phyloP scores from a whole-genome alignment of 2,329 filamentous ascomycete species.

The Colletotrichum karsti region DNA sequence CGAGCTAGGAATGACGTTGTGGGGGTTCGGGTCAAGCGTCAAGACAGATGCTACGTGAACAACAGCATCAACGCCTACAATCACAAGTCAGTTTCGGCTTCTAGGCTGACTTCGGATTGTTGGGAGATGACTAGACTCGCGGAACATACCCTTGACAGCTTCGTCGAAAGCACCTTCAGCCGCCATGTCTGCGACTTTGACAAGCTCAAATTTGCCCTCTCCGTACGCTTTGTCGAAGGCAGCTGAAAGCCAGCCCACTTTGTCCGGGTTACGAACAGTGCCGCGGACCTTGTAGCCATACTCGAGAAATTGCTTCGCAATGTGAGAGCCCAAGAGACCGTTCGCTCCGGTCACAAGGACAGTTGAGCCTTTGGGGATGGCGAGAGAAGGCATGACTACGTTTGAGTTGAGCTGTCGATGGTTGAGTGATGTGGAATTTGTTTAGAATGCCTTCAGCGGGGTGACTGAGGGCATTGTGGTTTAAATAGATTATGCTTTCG shows the following conservation, averaged over 20 bases:
- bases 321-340: conserved; percentile 53
- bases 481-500: too few species aligned
- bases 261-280: conserved; percentile 46
- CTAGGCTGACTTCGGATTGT: neutral
- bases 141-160: conserved; percentile 44
- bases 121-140: too few species aligned
- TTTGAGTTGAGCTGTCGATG: too few species aligned
- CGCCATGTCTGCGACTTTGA: conserved; percentile 47
- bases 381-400: neutral
- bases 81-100: neutral
- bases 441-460: too few species aligned
- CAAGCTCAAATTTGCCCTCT: conserved; percentile 43
- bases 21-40: conserved; percentile 47
- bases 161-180: conserved; percentile 46
- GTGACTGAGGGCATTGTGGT: too few species aligned
- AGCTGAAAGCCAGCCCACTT: conserved; percentile 44
- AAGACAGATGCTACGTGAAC: conserved; percentile 53
- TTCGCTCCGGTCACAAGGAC: conserved; percentile 56
- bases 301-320: conserved; percentile 48
- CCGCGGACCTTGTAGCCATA: conserved; percentile 53
- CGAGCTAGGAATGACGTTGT: conserved; percentile 49
- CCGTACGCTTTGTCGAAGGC: conserved; percentile 39
- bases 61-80: conserved; percentile 43
- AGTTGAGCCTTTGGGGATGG: conserved; percentile 38
- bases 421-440: too few species aligned